Conservation (phyloP, 495 filamentous ascomycete species). For the Podospora comata region DNA sequence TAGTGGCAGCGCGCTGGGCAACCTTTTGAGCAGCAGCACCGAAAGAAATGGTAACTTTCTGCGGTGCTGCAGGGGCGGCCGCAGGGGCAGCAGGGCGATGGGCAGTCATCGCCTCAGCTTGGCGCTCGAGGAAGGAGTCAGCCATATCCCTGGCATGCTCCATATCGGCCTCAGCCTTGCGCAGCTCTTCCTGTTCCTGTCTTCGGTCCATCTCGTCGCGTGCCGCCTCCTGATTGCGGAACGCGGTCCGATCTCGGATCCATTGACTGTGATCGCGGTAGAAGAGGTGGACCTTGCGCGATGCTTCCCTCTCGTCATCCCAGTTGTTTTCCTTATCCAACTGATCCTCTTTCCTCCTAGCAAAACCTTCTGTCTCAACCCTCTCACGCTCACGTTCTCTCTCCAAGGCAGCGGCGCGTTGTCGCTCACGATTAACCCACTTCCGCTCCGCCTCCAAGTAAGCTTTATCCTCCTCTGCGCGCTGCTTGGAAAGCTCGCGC, state of each 20-base stretch:
- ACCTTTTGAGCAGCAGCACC: conserved; percentile 82
- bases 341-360: conserved; percentile 52
- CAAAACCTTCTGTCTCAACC: conserved; percentile 68
- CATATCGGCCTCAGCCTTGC: conserved; percentile 63
- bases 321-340: conserved; percentile 73
- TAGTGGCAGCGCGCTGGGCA: conserved; percentile 61
- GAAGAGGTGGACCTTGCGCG: conserved; percentile 72
- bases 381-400: conserved; percentile 76
- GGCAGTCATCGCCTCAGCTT: conserved; percentile 75
- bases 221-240: conserved; percentile 66
- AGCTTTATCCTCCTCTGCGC: conserved; percentile 71
- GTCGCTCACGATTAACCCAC: conserved; percentile 86
- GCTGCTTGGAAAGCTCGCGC: conserved; percentile 64
- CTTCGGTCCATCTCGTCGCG: conserved; percentile 79
- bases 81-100: conserved; percentile 45
- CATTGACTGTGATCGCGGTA: conserved; percentile 81
- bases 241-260: conserved; percentile 74
- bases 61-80: conserved; percentile 57
- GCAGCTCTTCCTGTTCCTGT: conserved; percentile 70
- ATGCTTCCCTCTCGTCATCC: conserved; percentile 81
- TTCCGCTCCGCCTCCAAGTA: conserved; percentile 83
- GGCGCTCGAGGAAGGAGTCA: conserved; percentile 86
- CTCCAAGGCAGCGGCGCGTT: conserved; percentile 75
- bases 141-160: conserved; percentile 83
- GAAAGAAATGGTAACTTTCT: conserved; percentile 91